Evolutionary conservation across 441 rosid species (phyloP), one percentile per base, ranked within the genome.

Genomic region (Hura crepitans): DNA sequence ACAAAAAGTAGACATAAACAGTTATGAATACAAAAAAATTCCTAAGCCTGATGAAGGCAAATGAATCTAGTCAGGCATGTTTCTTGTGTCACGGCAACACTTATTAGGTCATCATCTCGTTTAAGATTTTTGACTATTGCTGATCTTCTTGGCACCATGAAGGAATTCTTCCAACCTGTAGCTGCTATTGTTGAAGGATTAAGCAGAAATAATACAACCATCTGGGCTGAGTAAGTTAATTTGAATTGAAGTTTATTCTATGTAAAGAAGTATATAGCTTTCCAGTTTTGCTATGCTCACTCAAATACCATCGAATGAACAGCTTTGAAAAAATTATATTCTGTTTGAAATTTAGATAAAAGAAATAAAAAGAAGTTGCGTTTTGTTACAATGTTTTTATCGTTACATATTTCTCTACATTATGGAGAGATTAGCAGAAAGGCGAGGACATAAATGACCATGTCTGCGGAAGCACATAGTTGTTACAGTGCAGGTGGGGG

Each of bases 11-110:
- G 87, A 92, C 78, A 90, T 84, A 72, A 81, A 90, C 81, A 59
- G 83, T 47, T 92, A 83, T 2, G 94, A 90, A 83, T 87, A 91
- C 85, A 87, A 86, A 83, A 88, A 74, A 81, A 88, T 91, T 76
- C 97, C 97, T 6, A 85, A 73, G 84, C 89, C 83, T 25, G 84
- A 70, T 81, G 96, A 93, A 74, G 79, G 81, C 76, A 80, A 79
- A 51, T 81, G 80, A 61, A 63, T 57, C 66, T 81, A 77, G 70
- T 46, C 22, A 18, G 58, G 72, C 53, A 51, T 46, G 14, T 56
- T 28, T 43, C 49, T 20, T 47, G 4, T 3, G 13, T 17, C 69
- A 62, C 0, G 6, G 25, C 6, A 23, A 15, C 17, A 9, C 33
- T 12, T 10, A 8, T 23, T 59, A 17, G 8, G 46, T 9, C 46